Base-by-base conservation (phyloP, 805 yeast genomes). In the Sugiyamaella americana region DNA sequence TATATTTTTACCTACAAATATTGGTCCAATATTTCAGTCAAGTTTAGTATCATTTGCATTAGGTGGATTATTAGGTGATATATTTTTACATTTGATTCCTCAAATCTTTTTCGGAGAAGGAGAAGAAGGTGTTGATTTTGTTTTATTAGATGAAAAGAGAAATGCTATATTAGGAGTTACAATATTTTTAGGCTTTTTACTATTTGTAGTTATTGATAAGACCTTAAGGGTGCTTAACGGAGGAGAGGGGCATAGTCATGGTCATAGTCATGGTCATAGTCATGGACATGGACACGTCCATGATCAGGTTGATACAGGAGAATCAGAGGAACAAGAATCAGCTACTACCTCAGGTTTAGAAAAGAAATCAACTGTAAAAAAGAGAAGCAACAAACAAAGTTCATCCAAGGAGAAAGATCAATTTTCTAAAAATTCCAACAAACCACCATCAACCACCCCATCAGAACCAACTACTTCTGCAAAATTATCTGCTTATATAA, bases 61-160 rank as follows among this genome's bases (percentile, higher is more conserved):
- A 41, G 93, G 93, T 39, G 85, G 89, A 1, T 66, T 84, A 34
- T 64, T 84, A 30, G 91, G 91, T 39, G 91, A 84, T 59, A 79
- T 83, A 1, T 81, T 84, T 51, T 60, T 84, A 38, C 93, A 84
- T 61, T 58, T 84, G 49, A 63, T 84, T 40, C 93, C 93, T 2
- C 84, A 81, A 56, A 75, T 80, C 1, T 81, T 79, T 53, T 65
- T 74, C 5, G 80, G 82, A 10, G 79, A 77, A 48, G 69, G 69
- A 44, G 59, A 59, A 3, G 66, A 59, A 30, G 58, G 71, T 2
- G 58, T 58, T 23, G 50, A 58, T 13, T 71, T 77, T 55, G 73
- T 77, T 2, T 58, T 75, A 22, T 76, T 76, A 43, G 80, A 76
- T 54, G 79, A 71, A 45, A 67, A 66, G 46, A 65, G 79, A 51